Evolutionary conservation across 2,329 filamentous ascomycete genomes (phyloP), one percentile per base, ranked within the genome.

Genomic region (Ceratocystis papillata): DNA sequence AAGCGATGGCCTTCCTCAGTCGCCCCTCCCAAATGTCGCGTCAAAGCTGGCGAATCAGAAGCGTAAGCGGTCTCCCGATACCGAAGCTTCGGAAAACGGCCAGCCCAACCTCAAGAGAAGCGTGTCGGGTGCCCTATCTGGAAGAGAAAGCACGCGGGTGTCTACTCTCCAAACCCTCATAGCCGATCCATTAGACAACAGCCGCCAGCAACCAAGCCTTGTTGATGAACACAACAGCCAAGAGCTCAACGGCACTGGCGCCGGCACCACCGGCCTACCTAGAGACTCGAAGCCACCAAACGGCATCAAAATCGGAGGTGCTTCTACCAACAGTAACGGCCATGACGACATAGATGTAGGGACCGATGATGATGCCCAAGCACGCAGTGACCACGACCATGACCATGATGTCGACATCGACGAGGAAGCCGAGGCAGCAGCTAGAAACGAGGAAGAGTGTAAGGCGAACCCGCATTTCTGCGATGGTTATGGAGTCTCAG

Each of bases 401-500:
- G 67, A 69, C 5, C 63, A 65, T 4, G 67, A 69, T 15, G 66
- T n/a, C 4, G 68, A 70, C 37, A 77, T 79, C 65, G 81, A 84
- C 69, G 83, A 84, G 68, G 84, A 86, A 69, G 77, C 79, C 2
- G 84, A 87, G 69, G 79, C 77, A 61, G 80, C 78, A 22, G 79
- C 81, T 63, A 84, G 76, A 65, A 85, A 86, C 68, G 82, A 85
- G 67, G 86, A 89, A 82, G 84, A 87, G 72, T 73, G 85, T 83
- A 81, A 75, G 81, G 17, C 48, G 25, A 72, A 55, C 22, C 15
- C 63, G 62, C 30, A n/a, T 59, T 7, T n/a, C 7, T 45, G 22
- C 33, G 5, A 48, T n/a, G 17, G 41, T 37, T 10, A 8, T 46
- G 7, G 22, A 48, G 20, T 8, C 3, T 8, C 50, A 6, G 25